phyloP scores from a whole-genome alignment of 2,329 filamentous ascomycete species.

The Calonectria fujianensis region DNA sequence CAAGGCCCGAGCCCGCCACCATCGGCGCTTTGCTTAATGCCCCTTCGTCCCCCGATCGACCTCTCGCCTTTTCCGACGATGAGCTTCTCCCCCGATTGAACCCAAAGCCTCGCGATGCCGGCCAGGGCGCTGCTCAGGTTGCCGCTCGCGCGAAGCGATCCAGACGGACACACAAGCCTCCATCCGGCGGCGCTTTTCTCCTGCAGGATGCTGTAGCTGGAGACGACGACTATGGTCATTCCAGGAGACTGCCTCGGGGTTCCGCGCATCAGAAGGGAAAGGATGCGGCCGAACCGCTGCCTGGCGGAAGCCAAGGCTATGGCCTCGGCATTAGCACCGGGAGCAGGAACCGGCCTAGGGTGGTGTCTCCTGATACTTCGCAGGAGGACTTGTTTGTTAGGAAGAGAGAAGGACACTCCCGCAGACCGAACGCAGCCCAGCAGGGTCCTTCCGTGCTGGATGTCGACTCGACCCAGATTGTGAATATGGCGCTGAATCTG shows the following conservation, averaged over 20 bases:
- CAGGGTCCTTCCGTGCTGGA: conserved; percentile 67
- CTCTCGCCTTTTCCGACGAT: conserved; percentile 55
- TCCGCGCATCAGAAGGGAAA: conserved; percentile 49
- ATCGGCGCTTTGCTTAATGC: conserved; percentile 52
- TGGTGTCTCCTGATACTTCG: conserved; percentile 55
- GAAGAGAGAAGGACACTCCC: conserved; percentile 49
- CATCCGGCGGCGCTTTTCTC: conserved; percentile 71
- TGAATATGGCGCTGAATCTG: conserved; percentile 92
- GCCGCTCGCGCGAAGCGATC: conserved; percentile 53
- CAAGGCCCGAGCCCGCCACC: conserved; percentile 51
- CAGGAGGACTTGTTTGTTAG: conserved; percentile 51
- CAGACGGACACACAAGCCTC: conserved; percentile 63
- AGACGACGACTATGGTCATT: conserved; percentile 58
- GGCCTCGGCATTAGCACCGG: conserved; percentile 49
- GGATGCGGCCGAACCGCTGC: conserved; percentile 44
- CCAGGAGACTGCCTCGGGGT: conserved; percentile 53
- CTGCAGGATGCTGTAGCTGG: conserved; percentile 66
- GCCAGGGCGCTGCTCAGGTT: conserved; percentile 45
- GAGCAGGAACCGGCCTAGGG: conserved; percentile 45
- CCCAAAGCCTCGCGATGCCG: conserved; percentile 45
- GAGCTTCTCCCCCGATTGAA: conserved; percentile 53
- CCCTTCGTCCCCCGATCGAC: conserved; percentile 51
- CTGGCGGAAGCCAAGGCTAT: conserved; percentile 44
- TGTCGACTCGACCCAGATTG: conserved; percentile 90
- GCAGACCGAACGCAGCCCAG: conserved; percentile 45